Conservation (phyloP, 2,329 filamentous ascomycete genomes). For the Blastomyces percursus region DNA sequence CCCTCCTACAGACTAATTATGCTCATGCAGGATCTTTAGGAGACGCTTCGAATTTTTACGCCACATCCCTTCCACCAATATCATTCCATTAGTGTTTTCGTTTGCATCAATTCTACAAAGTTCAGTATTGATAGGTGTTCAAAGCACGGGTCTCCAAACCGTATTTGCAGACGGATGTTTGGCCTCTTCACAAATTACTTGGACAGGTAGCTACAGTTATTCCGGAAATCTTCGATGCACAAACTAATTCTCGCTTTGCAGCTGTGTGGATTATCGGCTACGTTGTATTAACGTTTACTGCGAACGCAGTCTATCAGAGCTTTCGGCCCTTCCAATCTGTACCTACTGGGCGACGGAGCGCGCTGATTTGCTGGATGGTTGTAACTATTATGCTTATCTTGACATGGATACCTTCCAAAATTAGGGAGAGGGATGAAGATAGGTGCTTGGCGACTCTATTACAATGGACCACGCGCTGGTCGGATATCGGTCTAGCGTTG, state of each 20-base stretch:
- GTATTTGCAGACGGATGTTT: conserved; percentile 10
- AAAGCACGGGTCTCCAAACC: conserved; percentile 11
- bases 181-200: conserved; percentile 17
- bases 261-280: conserved; percentile 20
- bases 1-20: neutral
- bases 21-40: neutral
- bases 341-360: conserved; percentile 13
- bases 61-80: conserved; percentile 14
- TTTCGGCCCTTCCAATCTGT: conserved; percentile 11
- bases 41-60: conserved; percentile 11
- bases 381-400: conserved; percentile 13
- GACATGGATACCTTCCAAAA: conserved; percentile 17
- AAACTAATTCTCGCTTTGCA: conserved; percentile 5
- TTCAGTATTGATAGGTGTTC: conserved; percentile 14
- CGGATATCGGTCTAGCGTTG: conserved; percentile 16
- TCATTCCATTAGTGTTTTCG: conserved; percentile 14
- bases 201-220: conserved; percentile 14
- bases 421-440: conserved; percentile 9
- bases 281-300: conserved; percentile 18
- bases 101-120: conserved; percentile 15
- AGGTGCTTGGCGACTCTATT: conserved; percentile 15
- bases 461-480: conserved; percentile 15
- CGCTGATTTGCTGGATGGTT: conserved; percentile 14
- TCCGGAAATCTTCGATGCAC: neutral
- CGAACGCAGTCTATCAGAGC: conserved; percentile 13